Percentiles rank a stretch among this genome's conserved stretches.
Evolutionary conservation across 1,284 basidiomycete genomes (phyloP).

Genomic region (Rhodotorula sp.): DNA sequence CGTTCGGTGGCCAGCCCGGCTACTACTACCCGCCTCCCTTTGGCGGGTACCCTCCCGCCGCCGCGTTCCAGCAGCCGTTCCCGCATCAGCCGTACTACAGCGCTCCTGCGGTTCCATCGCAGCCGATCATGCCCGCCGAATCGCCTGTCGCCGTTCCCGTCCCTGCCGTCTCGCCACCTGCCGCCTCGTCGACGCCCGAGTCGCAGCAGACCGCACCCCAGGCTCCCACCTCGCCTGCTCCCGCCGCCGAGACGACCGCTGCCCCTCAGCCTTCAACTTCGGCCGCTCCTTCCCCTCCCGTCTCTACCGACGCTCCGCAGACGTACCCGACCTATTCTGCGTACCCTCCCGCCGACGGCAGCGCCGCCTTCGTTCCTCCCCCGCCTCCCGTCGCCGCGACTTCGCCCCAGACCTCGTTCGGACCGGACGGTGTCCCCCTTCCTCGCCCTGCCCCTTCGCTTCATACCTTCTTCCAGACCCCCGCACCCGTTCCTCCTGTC

Average conservation of each 20-base stretch:
- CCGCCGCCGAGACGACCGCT: not conserved
- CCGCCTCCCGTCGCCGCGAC: not conserved
- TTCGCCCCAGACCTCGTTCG: not conserved
- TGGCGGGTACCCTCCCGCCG: conserved; percentile 6
- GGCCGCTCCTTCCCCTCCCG: not conserved
- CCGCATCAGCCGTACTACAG: conserved; percentile 30
- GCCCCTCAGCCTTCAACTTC: not conserved
- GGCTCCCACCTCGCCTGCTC: not conserved
- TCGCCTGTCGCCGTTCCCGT: not conserved
- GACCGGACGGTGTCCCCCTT: not conserved
- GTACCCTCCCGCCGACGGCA: not conserved
- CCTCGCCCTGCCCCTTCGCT: conserved; percentile 18
- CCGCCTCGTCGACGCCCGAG: not conserved
- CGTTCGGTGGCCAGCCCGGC: conserved; percentile 19
- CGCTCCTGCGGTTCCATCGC: conserved; percentile 11
- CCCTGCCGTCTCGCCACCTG: not conserved
- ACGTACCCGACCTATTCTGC: not conserved
- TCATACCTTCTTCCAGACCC: conserved; percentile 39
- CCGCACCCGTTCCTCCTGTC: not conserved
- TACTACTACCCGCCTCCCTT: conserved; percentile 30
- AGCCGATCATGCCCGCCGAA: conserved; percentile 5
- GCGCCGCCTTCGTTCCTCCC: not conserved
- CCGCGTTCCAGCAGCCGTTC: conserved; percentile 10
- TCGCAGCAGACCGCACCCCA: not conserved
- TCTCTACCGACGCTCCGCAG: not conserved